Evolutionary conservation across 1,139 yeast species (phyloP).

Genomic region (Suhomyces taliae): DNA sequence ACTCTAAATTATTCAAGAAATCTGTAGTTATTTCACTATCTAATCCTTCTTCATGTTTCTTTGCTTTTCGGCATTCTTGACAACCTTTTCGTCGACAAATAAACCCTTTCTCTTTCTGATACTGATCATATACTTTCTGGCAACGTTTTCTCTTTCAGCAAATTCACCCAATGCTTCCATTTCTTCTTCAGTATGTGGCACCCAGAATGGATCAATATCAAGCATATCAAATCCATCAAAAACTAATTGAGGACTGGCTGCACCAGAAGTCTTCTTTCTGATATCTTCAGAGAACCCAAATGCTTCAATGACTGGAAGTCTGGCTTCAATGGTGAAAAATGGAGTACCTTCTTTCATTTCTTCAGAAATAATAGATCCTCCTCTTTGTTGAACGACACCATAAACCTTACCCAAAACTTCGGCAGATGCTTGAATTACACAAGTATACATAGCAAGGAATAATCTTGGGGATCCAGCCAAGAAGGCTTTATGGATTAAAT

Average conservation of each 20-base stretch:
- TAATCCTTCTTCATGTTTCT: conserved; percentile 72
- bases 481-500: conserved; percentile 67
- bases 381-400: conserved; percentile 86
- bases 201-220: conserved; percentile 98
- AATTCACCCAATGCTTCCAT: conserved; percentile 88
- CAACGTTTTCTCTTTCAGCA: conserved; percentile 91
- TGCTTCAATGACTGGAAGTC: conserved; percentile 92
- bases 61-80: conserved; percentile 90
- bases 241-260: conserved; percentile 93
- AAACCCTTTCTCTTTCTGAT: conserved; percentile 87
- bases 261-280: conserved; percentile 90
- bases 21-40: not conserved
- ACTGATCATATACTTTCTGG: conserved; percentile 78
- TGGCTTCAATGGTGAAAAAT: conserved; percentile 82
- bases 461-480: conserved; percentile 84
- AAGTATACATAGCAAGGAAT: conserved; percentile 87
- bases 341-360: conserved; percentile 99
- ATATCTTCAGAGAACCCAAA: conserved; percentile 96
- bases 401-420: conserved; percentile 95
- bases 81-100: conserved; percentile 85
- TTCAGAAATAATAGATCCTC: conserved; percentile 83
- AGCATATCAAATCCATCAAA: conserved; percentile 85
- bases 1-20: no score
- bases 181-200: conserved; percentile 97
- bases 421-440: conserved; percentile 93